A percentile compares a stretch with the other conserved stretches of the same genome.
These are phyloP conservation scores for Miamiensis avidus DNA, from an alignment of 169 alveolate species.

Conservation along the genomic window DNA sequence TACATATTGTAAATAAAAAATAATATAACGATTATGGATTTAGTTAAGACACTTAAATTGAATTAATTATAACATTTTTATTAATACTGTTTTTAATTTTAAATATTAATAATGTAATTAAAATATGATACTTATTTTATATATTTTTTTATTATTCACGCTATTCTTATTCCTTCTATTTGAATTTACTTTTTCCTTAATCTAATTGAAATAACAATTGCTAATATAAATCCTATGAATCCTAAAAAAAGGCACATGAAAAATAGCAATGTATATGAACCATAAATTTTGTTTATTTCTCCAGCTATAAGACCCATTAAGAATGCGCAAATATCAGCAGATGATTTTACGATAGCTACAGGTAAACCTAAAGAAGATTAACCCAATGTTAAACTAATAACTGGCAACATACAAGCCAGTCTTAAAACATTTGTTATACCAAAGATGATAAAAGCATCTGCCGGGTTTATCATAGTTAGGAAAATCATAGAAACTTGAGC, in stretches of 20 bases:
- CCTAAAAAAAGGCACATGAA: not conserved
- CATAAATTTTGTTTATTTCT: not conserved
- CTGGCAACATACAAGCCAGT: not conserved
- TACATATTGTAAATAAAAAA: too few species aligned
- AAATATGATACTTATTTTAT: too few species aligned
- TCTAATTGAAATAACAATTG: not conserved
- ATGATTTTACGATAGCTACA: not conserved
- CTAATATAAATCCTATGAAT: not conserved
- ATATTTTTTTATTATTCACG: too few species aligned
- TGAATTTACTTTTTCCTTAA: not conserved
- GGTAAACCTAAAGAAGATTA: not conserved
- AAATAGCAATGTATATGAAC: too few species aligned
- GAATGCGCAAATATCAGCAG: not conserved
- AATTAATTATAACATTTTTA: too few species aligned
- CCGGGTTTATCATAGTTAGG: not conserved
- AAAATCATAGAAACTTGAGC: not conserved
- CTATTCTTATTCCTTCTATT: too few species aligned
- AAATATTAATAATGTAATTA: too few species aligned
- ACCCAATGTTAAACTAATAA: not conserved
- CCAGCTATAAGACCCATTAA: not conserved
- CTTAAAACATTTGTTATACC: not conserved
- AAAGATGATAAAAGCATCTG: not conserved
- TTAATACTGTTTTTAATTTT: too few species aligned
- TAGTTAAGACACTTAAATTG: too few species aligned
- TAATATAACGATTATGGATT: too few species aligned